Evolutionary conservation across 192 early-diverging fungal species (phyloP).

Genomic region (Coemansia sp.): DNA sequence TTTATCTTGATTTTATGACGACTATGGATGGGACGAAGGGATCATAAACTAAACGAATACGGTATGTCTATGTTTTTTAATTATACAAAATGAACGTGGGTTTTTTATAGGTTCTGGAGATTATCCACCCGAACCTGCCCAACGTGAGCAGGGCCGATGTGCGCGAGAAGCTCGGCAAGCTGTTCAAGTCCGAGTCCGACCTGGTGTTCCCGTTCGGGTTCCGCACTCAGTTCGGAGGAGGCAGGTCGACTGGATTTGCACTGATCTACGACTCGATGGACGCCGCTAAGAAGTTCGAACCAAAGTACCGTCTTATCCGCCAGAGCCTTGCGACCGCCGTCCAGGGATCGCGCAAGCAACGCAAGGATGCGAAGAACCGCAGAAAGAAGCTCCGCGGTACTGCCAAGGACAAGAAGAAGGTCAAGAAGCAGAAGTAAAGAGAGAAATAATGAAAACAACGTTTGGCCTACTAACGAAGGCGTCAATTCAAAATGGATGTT

Average conservation of each 20-base stretch:
- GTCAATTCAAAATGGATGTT: background rate
- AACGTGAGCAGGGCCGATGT: slow-evolving; percentile 93
- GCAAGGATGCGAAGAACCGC: slow-evolving; percentile 99
- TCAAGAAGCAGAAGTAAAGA: slow-evolving; percentile 33
- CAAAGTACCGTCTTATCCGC: slow-evolving; percentile 93
- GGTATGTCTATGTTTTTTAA: background rate
- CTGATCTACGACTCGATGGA: slow-evolving; percentile 95
- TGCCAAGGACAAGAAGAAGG: slow-evolving; percentile 67
- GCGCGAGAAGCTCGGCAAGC: slow-evolving; percentile 90
- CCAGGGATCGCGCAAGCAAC: slow-evolving; percentile 87
- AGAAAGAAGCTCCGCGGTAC: slow-evolving; percentile 98
- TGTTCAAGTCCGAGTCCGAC: slow-evolving; percentile 91
- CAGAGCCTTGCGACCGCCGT: slow-evolving; percentile 61
- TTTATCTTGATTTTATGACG: too few relatives aligned
- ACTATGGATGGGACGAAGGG: too few relatives aligned
- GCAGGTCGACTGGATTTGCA: slow-evolving; percentile 92
- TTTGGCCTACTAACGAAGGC: background rate
- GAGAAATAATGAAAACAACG: background rate
- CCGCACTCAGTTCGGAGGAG: slow-evolving; percentile 95
- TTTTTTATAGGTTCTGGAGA: slow-evolving; percentile 70
- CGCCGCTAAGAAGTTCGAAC: slow-evolving; percentile 97
- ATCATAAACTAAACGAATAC: too few relatives aligned
- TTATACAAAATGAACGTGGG: background rate
- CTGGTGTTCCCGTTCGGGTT: slow-evolving; percentile 93
- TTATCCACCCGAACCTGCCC: slow-evolving; percentile 91